These are phyloP conservation scores for Tetrahymena thermophila DNA, from an alignment of 73 alveolate species.

Conservation along the genomic window DNA sequence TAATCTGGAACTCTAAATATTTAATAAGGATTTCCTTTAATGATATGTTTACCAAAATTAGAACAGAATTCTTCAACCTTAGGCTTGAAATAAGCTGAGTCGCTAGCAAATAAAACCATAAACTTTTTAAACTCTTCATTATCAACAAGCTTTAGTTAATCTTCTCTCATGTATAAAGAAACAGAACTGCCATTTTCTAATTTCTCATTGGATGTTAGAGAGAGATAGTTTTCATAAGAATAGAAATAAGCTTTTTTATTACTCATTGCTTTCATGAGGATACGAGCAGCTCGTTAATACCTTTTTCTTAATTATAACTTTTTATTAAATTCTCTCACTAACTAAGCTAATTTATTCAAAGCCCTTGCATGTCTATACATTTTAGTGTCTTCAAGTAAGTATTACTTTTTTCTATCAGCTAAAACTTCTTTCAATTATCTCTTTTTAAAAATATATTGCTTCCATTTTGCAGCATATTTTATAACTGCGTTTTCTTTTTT, in stretches of 20 bases:
- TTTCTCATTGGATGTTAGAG: not conserved
- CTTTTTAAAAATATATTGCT: not conserved
- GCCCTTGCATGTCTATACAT: not conserved
- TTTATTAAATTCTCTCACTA: not conserved
- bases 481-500: not conserved
- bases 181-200: not conserved
- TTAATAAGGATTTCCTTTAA: not conserved
- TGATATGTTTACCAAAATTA: not conserved
- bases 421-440: not conserved
- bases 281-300: not conserved
- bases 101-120: not conserved
- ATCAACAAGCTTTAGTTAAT: not conserved
- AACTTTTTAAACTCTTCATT: not conserved
- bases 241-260: not conserved
- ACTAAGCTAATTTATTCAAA: not conserved
- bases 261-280: not conserved
- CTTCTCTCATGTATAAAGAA: not conserved
- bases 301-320: not conserved
- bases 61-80: not conserved
- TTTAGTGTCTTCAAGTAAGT: not conserved
- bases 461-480: not conserved
- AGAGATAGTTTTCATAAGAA: not conserved
- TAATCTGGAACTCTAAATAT: not conserved
- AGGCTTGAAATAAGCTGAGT: not conserved
- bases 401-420: not conserved